A percentile compares a stretch with the other conserved stretches of the same genome.
Conservation (phyloP, 192 early-diverging fungal species). For the Coemansia sp. region DNA sequence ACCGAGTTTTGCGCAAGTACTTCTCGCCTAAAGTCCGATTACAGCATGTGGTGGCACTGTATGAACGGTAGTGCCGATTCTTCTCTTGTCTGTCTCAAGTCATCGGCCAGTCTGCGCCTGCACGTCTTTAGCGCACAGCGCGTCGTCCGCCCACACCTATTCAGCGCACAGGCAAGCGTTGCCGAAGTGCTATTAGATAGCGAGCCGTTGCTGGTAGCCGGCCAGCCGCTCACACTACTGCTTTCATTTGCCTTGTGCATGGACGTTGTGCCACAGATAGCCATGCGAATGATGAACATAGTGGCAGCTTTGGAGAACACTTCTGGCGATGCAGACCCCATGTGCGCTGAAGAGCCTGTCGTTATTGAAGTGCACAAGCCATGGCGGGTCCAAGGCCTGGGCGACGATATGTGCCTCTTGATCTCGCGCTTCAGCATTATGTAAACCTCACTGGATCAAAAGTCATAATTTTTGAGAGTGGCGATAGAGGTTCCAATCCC, state of each 20-base stretch:
- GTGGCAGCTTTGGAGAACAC: slow-evolving; percentile 6
- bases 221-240: slow-evolving; percentile 24
- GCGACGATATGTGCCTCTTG: slow-evolving; percentile 27
- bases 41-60: slow-evolving; percentile 49
- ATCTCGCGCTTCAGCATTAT: slow-evolving; percentile 31
- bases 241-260: slow-evolving; percentile 38
- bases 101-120: slow-evolving; percentile 20
- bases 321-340: neutral
- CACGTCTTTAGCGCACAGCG: slow-evolving; percentile 10
- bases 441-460: neutral
- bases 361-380: slow-evolving; percentile 31
- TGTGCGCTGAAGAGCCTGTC: neutral
- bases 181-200: slow-evolving; percentile 1
- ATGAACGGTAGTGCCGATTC: slow-evolving; percentile 16
- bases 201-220: slow-evolving; percentile 10
- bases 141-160: slow-evolving; percentile 33
- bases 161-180: slow-evolving; percentile 21
- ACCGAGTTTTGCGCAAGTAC: slow-evolving; percentile 20
- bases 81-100: slow-evolving; percentile 20
- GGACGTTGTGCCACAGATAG: slow-evolving; percentile 30
- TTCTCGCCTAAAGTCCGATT: slow-evolving; percentile 27
- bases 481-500: too few relatives aligned
- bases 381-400: slow-evolving; percentile 25
- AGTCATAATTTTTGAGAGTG: neutral
- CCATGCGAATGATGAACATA: slow-evolving; percentile 8